These are phyloP conservation scores for Monilinia fructicola DNA, from an alignment of 2,329 filamentous ascomycete species.

Conservation along the genomic window DNA sequence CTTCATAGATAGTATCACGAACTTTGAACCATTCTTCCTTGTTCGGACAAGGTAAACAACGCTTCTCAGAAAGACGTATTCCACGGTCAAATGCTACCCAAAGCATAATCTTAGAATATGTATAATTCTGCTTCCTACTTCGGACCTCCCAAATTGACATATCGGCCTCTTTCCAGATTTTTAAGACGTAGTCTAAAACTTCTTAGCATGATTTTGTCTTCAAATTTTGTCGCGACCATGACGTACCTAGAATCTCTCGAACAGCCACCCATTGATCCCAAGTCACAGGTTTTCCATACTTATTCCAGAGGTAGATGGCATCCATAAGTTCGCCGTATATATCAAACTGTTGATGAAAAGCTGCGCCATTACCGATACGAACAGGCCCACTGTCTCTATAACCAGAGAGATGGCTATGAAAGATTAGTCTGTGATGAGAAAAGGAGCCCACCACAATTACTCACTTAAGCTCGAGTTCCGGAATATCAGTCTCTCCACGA, in stretches of 20 bases:
- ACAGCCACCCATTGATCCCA: constrained; percentile 76
- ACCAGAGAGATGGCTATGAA: constrained; percentile 61
- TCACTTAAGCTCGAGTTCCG: constrained; percentile 60
- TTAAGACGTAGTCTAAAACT: constrained; percentile 63
- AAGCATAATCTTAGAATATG: constrained; percentile 80
- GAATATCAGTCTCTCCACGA: constrained; percentile 70
- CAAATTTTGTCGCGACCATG: background rate
- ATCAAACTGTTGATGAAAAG: constrained; percentile 74
- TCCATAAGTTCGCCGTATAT: constrained; percentile 81
- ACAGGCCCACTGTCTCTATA: constrained; percentile 71
- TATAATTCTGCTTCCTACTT: constrained; percentile 72
- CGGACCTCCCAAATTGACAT: constrained; percentile 86
- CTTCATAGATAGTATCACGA: constrained; percentile 68
- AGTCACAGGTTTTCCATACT: constrained; percentile 72
- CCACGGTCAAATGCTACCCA: constrained; percentile 80
- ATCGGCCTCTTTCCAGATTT: constrained; percentile 65
- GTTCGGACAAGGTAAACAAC: constrained; percentile 73
- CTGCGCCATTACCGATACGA: constrained; percentile 74
- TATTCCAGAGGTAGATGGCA: constrained; percentile 75
- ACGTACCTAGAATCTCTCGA: constrained; percentile 60
- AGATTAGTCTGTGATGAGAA: constrained; percentile 16
- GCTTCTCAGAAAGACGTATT: constrained; percentile 70
- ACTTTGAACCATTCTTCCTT: constrained; percentile 64
- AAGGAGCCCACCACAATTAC: background rate
- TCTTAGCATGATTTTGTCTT: constrained; percentile 26